A percentile compares a stretch with the other conserved stretches of the same genome.
Conservation (phyloP, 306 rosid species). For the Cicer pinnatifidum region DNA sequence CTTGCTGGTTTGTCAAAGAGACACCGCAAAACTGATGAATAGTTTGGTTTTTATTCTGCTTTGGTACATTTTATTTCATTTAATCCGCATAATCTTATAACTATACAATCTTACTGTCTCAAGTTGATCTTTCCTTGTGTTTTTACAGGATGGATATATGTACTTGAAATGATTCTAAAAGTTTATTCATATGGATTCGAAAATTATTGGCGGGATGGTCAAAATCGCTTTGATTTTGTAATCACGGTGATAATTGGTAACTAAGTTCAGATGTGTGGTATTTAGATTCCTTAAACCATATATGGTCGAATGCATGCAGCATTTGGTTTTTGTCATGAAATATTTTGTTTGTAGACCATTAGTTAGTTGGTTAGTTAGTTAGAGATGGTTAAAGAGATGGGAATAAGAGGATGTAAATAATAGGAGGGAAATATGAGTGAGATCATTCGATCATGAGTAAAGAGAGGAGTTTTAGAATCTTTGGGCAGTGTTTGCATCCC, state of each 20-base stretch:
- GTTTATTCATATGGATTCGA: conserved; percentile 80
- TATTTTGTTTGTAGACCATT: conserved; percentile 18
- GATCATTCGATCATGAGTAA: conserved; percentile 4
- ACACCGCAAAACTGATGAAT: conserved; percentile 9
- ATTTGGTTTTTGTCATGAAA: conserved; percentile 35
- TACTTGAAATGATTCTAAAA: conserved; percentile 85
- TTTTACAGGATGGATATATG: conserved; percentile 89
- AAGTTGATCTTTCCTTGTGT: conserved; percentile 41
- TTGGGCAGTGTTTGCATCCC: background rate
- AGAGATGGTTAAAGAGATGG: background rate
- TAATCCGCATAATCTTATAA: background rate
- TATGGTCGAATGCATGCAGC: conserved; percentile 33
- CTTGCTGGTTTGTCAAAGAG: conserved; percentile 21
- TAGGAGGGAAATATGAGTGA: conserved; percentile 14
- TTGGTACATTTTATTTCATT: conserved; percentile 29
- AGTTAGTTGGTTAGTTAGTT: background rate
- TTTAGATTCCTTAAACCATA: conserved; percentile 25
- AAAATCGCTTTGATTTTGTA: conserved; percentile 87
- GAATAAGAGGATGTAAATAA: background rate
- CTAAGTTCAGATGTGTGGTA: conserved; percentile 16
- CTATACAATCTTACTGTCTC: background rate
- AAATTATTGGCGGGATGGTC: conserved; percentile 97
- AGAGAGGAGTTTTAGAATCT: conserved; percentile 10
- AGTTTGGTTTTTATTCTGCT: conserved; percentile 18
- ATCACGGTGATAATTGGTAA: conserved; percentile 87